phyloP scores from a whole-genome alignment of 1,284 basidiomycete species.

The Sanghuangporus sanghuang region DNA sequence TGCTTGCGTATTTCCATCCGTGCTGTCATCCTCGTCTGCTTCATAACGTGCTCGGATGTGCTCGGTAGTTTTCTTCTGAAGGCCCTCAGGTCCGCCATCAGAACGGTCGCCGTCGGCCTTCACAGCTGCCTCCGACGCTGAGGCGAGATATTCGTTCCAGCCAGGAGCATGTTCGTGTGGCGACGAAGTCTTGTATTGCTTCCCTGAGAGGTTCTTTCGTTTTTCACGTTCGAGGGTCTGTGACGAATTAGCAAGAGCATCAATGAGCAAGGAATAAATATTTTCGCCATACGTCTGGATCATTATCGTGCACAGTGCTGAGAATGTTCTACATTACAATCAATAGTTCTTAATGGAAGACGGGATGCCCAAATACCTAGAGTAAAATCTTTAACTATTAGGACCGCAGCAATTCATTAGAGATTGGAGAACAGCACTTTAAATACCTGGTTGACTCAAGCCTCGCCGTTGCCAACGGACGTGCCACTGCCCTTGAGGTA shows the following conservation, averaged over 20 bases:
- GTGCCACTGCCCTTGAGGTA: background rate
- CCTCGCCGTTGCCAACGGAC: background rate
- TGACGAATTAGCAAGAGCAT: background rate
- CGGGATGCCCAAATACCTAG: background rate
- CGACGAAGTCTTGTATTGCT: conserved; percentile 47
- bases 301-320: conserved; percentile 60
- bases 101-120: conserved; percentile 49
- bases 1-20: conserved; percentile 25
- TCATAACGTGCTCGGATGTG: conserved; percentile 33
- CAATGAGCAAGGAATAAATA: background rate
- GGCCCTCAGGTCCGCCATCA: conserved; percentile 24
- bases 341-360: background rate
- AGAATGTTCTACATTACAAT: conserved; percentile 14
- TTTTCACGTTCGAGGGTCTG: conserved; percentile 49
- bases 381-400: background rate
- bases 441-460: background rate
- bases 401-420: background rate
- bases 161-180: conserved; percentile 58
- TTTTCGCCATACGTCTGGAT: conserved; percentile 42
- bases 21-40: conserved; percentile 22
- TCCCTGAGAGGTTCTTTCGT: conserved; percentile 41
- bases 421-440: no score
- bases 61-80: conserved; percentile 36
- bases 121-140: conserved; percentile 59
- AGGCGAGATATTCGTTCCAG: conserved; percentile 71